These are phyloP conservation scores for Entoloma clypeatum DNA, from an alignment of 1,284 basidiomycete species.

Conservation along the genomic window DNA sequence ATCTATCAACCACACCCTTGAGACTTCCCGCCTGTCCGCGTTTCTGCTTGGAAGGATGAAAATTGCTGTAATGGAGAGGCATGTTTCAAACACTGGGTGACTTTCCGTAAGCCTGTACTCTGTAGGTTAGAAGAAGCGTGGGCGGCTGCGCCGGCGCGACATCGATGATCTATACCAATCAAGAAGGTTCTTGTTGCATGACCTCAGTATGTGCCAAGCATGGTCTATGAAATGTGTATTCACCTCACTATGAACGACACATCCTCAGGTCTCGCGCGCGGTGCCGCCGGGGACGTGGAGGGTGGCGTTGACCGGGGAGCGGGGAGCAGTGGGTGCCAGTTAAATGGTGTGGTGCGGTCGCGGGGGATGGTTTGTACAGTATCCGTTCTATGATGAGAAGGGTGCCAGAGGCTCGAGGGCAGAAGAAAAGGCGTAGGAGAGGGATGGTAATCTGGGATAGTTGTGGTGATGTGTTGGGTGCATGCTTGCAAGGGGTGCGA, in stretches of 20 bases:
- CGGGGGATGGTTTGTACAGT: slow-evolving; percentile 61
- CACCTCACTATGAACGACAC: slow-evolving; percentile 71
- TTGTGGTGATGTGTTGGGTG: slow-evolving; percentile 48
- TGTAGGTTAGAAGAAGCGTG: too few relatives aligned
- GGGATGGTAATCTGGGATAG: slow-evolving; percentile 28
- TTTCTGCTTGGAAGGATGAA: too few relatives aligned
- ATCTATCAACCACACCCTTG: too few relatives aligned
- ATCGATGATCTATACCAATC: too few relatives aligned
- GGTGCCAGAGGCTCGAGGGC: slow-evolving; percentile 43
- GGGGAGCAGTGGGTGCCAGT: slow-evolving; percentile 24
- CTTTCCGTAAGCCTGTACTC: too few relatives aligned
- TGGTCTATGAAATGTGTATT: slow-evolving; percentile 7
- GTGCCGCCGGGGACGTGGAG: slow-evolving; percentile 38
- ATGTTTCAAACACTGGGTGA: too few relatives aligned
- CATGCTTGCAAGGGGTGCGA: slow-evolving; percentile 62
- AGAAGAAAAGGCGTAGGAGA: slow-evolving; percentile 53
- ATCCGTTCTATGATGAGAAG: slow-evolving; percentile 54
- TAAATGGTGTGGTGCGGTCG: slow-evolving; percentile 30
- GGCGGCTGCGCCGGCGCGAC: too few relatives aligned
- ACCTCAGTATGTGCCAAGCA: neutral
- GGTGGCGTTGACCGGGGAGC: slow-evolving; percentile 49
- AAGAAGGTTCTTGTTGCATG: too few relatives aligned
- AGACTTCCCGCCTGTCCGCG: too few relatives aligned
- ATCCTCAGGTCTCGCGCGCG: slow-evolving; percentile 55
- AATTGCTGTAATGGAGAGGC: too few relatives aligned